A percentile compares a stretch with the other conserved stretches of the same genome.
Conservation (phyloP, 2,329 filamentous ascomycete genomes). For the Bertia moriformis region DNA sequence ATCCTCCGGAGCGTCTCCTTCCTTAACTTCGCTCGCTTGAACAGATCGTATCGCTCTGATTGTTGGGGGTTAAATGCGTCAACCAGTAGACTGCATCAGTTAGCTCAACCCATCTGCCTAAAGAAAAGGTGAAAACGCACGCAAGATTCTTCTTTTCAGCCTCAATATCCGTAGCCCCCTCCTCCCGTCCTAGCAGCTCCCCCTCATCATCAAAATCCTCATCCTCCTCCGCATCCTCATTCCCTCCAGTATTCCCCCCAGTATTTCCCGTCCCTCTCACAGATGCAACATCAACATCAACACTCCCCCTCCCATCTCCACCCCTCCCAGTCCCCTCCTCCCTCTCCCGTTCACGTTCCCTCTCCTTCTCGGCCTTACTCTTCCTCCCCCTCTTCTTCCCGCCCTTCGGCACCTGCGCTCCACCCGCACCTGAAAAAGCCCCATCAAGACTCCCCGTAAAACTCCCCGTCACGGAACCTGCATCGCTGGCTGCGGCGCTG, state of each 20-base stretch:
- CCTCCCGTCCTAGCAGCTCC: constrained; percentile 25
- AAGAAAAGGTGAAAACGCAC: constrained; percentile 14
- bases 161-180: constrained; percentile 26
- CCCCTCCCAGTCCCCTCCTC: neutral
- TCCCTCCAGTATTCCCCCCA: constrained; percentile 27
- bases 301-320: neutral
- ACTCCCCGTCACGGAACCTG: constrained; percentile 22
- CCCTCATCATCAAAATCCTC: constrained; percentile 19
- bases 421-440: constrained; percentile 8
- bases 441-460: constrained; percentile 22
- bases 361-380: constrained; percentile 3
- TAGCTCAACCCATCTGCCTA: too few species aligned
- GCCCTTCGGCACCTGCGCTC: too few species aligned
- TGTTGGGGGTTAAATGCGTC: constrained; percentile 12
- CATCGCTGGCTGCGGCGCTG: constrained; percentile 16
- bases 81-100: constrained; percentile 21
- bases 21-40: neutral
- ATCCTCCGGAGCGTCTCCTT: constrained; percentile 16
- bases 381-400: neutral
- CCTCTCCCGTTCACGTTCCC: neutral
- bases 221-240: constrained; percentile 25
- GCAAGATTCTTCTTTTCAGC: constrained; percentile 33
- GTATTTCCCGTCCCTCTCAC: constrained; percentile 20
- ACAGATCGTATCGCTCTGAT: constrained; percentile 1
- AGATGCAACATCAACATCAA: constrained; percentile 5